These are phyloP conservation scores for Tolypocladium ovalisporum DNA, from an alignment of 2,329 filamentous ascomycete species.

Conservation along the genomic window DNA sequence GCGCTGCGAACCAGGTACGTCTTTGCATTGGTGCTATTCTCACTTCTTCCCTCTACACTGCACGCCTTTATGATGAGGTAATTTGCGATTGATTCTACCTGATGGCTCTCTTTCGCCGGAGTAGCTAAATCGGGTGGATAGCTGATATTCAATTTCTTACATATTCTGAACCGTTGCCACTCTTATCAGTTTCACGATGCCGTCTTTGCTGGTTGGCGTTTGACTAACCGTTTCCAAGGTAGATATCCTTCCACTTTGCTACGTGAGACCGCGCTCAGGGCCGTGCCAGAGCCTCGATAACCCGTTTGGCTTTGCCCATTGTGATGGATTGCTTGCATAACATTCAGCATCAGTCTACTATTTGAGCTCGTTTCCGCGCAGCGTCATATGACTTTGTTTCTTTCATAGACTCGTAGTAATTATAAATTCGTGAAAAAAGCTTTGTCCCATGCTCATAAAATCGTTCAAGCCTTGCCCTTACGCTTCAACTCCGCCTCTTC, in stretches of 20 bases:
- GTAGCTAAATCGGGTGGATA: slow-evolving; percentile 65
- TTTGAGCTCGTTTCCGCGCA: not conserved
- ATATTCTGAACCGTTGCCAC: slow-evolving; percentile 68
- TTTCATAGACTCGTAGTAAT: not conserved
- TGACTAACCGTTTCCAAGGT: slow-evolving; percentile 1
- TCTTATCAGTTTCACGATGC: slow-evolving; percentile 6
- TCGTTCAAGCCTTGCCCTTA: slow-evolving; percentile 33
- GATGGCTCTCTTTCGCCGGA: slow-evolving; percentile 84
- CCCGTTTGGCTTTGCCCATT: not conserved
- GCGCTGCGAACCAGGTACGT: slow-evolving; percentile 17
- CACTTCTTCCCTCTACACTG: slow-evolving; percentile 3
- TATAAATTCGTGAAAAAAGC: not conserved
- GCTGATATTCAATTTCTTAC: slow-evolving; percentile 95
- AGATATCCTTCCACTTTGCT: slow-evolving; percentile 3
- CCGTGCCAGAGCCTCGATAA: not conserved
- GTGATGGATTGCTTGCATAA: not conserved
- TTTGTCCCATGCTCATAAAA: not conserved
- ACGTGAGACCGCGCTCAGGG: slow-evolving; percentile 1
- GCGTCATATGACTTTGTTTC: too few relatives aligned
- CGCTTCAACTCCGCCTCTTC: slow-evolving; percentile 53
- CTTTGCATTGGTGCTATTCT: slow-evolving; percentile 1
- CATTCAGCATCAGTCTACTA: not conserved
- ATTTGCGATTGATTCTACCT: slow-evolving; percentile 95
- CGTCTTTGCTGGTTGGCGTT: not conserved
- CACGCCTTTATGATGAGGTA: slow-evolving; percentile 65